Percentiles rank a stretch among this genome's conserved stretches.
Evolutionary conservation across 2,329 filamentous ascomycete species (phyloP).

Genomic region (Sordariomycetes sp.): DNA sequence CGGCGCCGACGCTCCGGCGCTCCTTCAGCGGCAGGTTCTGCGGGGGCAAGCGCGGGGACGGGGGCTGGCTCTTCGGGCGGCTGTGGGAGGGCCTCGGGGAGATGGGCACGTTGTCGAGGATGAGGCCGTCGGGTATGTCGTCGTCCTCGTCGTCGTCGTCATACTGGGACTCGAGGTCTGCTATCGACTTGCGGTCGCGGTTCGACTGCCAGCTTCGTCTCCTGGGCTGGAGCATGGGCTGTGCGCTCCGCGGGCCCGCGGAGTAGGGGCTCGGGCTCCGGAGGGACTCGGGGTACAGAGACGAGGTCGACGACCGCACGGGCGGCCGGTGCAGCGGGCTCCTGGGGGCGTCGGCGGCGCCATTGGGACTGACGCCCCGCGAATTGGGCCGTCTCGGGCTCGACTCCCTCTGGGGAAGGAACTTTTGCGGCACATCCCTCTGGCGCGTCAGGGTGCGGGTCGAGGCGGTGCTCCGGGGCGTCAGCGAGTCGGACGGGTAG

Average conservation of each 20-base stretch:
- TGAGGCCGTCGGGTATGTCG: constrained; percentile 66
- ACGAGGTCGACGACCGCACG: constrained; percentile 11
- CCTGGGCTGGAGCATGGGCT: constrained; percentile 26
- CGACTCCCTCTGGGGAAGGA: constrained; percentile 12
- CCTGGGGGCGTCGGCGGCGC: constrained; percentile 4
- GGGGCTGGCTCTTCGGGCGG: constrained; percentile 40
- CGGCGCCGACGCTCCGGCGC: constrained; percentile 48
- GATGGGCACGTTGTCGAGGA: constrained; percentile 74
- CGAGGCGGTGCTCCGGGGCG: constrained; percentile 15
- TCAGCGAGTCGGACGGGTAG: constrained; percentile 17
- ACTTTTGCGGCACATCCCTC: constrained; percentile 15
- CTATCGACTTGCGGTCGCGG: constrained; percentile 52
- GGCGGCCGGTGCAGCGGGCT: constrained; percentile 12
- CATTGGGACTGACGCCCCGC: constrained; percentile 5
- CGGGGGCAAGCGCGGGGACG: constrained; percentile 36
- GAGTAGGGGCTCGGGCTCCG: constrained; percentile 42
- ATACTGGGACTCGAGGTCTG: constrained; percentile 60
- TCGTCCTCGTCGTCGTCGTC: constrained; percentile 68
- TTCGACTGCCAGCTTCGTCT: constrained; percentile 65
- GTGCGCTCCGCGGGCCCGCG: constrained; percentile 31
- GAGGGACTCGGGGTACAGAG: constrained; percentile 24
- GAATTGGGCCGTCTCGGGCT: constrained; percentile 1
- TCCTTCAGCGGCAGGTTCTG: constrained; percentile 18
- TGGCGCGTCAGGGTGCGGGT: constrained; percentile 24
- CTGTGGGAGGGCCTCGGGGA: constrained; percentile 57